Evolutionary conservation across 768 basidiomycete genomes (phyloP), one percentile per base, ranked within the genome.

Genomic region (Tulasnella sp.): DNA sequence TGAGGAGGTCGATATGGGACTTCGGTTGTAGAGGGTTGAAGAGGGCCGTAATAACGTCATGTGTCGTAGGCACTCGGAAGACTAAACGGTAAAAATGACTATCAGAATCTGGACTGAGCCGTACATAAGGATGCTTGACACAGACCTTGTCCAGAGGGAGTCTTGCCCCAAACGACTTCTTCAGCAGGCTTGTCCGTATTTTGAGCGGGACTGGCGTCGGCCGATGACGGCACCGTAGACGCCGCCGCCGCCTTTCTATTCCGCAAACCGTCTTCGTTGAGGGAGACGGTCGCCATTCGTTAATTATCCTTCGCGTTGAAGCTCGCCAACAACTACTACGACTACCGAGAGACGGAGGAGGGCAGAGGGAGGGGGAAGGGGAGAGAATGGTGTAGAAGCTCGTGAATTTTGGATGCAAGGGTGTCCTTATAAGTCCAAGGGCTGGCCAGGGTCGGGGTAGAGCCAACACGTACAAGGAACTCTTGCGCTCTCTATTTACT

Each of bases 1-100:
- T 96, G 71, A 95, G 79, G 19, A 95, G 77, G 79, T 98, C 95
- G 40, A 98, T 82, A 77, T 97, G 91, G 75, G 90, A 95, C 80
- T 95, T 95, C 0, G 89, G 89, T 77, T 90, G 88, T 0, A 83
- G 82, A 3, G 94, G 94, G 79, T 94, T 84, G 78, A 96, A 92
- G 5, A 96, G 83, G 1, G 88, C 87, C 0, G 94, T 94, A 75
- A 95, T 78, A 22, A 95, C 91, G 79, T 95, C 92, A 79, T 94
- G 91, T 0, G 94, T 96, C 22, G 94, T 92, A 12, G 94, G 94
- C 59, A 96, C 93, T 73, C 88, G 87, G 79, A 99, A 99, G 7
- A 97, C 95, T 98, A 75, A 65, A 47, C 29, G 67, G 17, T 47
- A 26, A 62, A 63, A 3, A 70, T 32, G 32, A 65, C 29, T n/a